Evolutionary conservation across 2,329 filamentous ascomycete species (phyloP), one percentile per base, ranked within the genome.

Genomic region (Malbranchea cinnamomea): DNA sequence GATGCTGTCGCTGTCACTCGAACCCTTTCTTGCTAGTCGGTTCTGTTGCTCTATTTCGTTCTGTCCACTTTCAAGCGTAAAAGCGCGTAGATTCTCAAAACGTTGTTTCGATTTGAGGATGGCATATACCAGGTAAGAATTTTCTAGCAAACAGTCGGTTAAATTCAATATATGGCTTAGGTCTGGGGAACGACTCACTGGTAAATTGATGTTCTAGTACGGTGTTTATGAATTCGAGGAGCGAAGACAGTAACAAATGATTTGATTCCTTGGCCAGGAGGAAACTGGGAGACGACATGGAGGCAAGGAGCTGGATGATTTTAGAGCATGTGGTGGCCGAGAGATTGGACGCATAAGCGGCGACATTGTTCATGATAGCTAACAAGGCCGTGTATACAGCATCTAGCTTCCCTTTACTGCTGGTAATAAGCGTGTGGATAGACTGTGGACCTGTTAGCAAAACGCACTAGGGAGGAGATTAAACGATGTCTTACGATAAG

Each of bases 271-370:
- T 95, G 5, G 82, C 83, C 11, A 95, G 63, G 6, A 98, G 60
- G 50, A 95, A 98, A 18, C 80, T 83, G 0, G 89, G 87, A 0
- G 84, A 81, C 6, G 87, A 91, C 80, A 95, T 92, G 19, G 81
- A 89, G 4, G 74, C 72, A 50, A 91, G 92, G 1, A 95, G 63
- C 44, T 94, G 84, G 41, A 95, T 64, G 17, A 95, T 60, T 50
- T 84, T 92, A 2, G 77, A 74, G 48, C 81, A 80, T 10, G 83
- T 75, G 3, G 74, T 68, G 3, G 73, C 63, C 29, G 78, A 82
- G 7, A 95, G 60, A 13, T 78, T 71, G 46, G 89, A 74, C 4
- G 89, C 62, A 48, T 92, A 81, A 10, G 89, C 78, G 7, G 85
- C 76, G 38, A 94, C 75, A 46, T 98, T 98, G 53, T 89, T 89